phyloP scores from a whole-genome alignment of 139 green algal species.

The Ulvella scutata region DNA sequence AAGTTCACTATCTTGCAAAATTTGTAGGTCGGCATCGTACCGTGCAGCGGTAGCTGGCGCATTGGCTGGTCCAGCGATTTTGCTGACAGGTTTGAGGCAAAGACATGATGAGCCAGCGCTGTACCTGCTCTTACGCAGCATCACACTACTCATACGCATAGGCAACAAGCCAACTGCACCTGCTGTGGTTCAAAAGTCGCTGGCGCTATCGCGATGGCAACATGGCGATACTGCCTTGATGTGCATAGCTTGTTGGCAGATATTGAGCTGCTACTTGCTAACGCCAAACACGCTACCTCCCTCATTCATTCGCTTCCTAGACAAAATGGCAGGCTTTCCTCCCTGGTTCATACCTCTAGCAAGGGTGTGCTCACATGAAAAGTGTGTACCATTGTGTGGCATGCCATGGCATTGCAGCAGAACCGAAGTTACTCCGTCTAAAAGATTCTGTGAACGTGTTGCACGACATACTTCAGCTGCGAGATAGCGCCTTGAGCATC shows the following conservation, averaged over 20 bases:
- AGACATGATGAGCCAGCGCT: constrained; percentile 68
- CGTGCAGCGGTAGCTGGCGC: constrained; percentile 51
- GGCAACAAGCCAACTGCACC: constrained; percentile 49
- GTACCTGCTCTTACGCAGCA: constrained; percentile 74
- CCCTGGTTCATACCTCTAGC: neutral
- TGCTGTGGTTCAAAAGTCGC: constrained; percentile 21
- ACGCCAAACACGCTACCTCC: constrained; percentile 49
- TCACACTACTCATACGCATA: constrained; percentile 69
- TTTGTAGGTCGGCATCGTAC: constrained; percentile 43
- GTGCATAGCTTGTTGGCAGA: constrained; percentile 49
- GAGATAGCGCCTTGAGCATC: too few relatives aligned
- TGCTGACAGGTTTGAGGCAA: constrained; percentile 41
- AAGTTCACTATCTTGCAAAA: too few relatives aligned
- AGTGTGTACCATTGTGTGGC: neutral
- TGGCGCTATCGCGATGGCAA: constrained; percentile 39
- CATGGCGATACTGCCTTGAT: constrained; percentile 81
- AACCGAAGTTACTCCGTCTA: too few relatives aligned
- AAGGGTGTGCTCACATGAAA: neutral
- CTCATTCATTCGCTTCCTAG: constrained; percentile 72
- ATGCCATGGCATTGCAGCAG: too few relatives aligned
- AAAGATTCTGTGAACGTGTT: too few relatives aligned
- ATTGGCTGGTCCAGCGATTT: constrained; percentile 64
- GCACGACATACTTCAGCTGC: too few relatives aligned
- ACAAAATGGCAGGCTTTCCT: constrained; percentile 59
- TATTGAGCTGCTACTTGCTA: constrained; percentile 64